Evolutionary conservation across 2,329 filamentous ascomycete species (phyloP).

Genomic region (Fusarium tricinctum): DNA sequence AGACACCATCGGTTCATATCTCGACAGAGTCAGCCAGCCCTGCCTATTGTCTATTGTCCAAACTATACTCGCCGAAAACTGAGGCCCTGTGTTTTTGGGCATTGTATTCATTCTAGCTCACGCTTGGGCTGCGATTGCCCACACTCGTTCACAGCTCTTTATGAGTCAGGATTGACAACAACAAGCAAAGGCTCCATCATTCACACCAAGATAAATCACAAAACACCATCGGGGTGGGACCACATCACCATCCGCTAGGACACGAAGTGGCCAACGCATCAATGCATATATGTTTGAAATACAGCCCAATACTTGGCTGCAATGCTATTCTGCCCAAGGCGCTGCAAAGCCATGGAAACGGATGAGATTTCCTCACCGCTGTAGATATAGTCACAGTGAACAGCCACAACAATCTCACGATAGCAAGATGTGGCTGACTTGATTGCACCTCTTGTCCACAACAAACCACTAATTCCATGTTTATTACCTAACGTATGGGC

Average conservation of each 20-base stretch:
- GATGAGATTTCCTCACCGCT: constrained; percentile 35
- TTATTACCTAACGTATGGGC: background rate
- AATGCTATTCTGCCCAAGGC: constrained; percentile 40
- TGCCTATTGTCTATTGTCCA: constrained; percentile 19
- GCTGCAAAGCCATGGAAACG: constrained; percentile 41
- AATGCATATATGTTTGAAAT: constrained; percentile 36
- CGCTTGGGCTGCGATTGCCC: constrained; percentile 24
- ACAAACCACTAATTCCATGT: background rate
- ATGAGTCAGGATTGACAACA: constrained; percentile 40
- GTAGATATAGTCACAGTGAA: constrained; percentile 23
- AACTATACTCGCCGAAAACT: constrained; percentile 14
- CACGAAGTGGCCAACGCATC: constrained; percentile 45
- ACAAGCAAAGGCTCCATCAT: constrained; percentile 35
- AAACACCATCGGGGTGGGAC: constrained; percentile 42
- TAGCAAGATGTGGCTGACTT: constrained; percentile 30
- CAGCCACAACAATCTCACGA: constrained; percentile 22
- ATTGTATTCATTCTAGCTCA: constrained; percentile 26
- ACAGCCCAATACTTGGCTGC: constrained; percentile 39
- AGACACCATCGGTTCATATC: constrained; percentile 33
- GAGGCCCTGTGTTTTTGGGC: constrained; percentile 27
- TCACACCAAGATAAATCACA: constrained; percentile 22
- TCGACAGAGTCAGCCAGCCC: constrained; percentile 18
- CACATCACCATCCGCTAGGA: constrained; percentile 34
- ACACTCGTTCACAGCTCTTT: constrained; percentile 19
- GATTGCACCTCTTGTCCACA: constrained; percentile 16